Evolutionary conservation across 2,329 filamentous ascomycete species (phyloP), one percentile per base, ranked within the genome.

Genomic region (Monosporascus sp.): DNA sequence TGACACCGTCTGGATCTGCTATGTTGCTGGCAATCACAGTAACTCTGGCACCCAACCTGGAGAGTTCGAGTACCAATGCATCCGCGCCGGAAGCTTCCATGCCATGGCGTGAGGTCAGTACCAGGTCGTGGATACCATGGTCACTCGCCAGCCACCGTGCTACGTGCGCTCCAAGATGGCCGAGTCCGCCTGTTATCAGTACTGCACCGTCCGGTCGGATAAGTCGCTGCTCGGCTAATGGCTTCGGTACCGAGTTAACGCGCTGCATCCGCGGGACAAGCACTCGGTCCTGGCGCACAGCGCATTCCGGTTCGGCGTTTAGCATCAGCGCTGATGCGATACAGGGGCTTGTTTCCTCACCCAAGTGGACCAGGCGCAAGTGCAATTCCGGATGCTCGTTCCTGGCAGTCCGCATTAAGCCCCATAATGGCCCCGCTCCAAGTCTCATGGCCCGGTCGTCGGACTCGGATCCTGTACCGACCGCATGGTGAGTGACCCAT

Each of bases 381-480:
- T 51, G 49, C 51, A 67, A 49, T 50, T 66, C 65, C 40, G 65
- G 63, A 54, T 67, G 62, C 51, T 68, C 65, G 41, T 45, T 65
- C 37, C 64, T 55, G 26, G 61, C 61, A 7, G 63, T 65, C 26
- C 65, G 62, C 58, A 64, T 62, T 11, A 68, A 53, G 48, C 65
- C 65, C 65, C 63, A 66, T 43, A 68, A 52, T 37, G 62, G 53
- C 28, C 53, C 61, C 1, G 60, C 55, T 26, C 58, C 63, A n/a
- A 59, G 57, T 43, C 48, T 51, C 46, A 58, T 54, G 37, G n/a
- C 49, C 28, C 22, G 37, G 51, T 65, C 59, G 44, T 57, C 52
- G n/a, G 26, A 28, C 7, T 55, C 51, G n/a, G 18, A 48, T 14
- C 52, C 60, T 11, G 57, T 57, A 41, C 63, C 62, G 5, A 65